These are phyloP conservation scores for Russula abietina DNA, from an alignment of 768 basidiomycete species.

Conservation along the genomic window DNA sequence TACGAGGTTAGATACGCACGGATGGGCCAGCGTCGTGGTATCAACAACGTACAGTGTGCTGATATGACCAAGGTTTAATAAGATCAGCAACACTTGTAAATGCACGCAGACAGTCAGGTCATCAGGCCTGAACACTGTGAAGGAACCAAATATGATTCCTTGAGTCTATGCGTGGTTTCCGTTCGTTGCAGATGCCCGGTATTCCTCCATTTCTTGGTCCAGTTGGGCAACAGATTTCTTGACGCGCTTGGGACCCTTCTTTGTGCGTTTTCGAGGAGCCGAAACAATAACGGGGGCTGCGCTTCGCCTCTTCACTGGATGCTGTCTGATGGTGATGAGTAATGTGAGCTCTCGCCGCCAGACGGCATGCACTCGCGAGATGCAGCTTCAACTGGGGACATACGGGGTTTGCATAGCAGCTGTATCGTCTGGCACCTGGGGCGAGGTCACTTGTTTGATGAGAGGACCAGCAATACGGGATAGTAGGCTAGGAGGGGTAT, in stretches of 20 bases:
- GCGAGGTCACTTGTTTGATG: neutral
- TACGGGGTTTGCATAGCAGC: neutral
- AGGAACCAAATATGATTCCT: neutral
- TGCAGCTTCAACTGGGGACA: conserved; percentile 1
- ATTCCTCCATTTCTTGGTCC: conserved; percentile 79
- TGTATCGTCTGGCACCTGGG: neutral
- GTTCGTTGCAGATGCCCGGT: conserved; percentile 39
- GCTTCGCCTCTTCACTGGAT: conserved; percentile 12
- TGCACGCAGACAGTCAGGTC: conserved; percentile 2
- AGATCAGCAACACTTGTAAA: conserved; percentile 9
- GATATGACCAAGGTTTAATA: neutral
- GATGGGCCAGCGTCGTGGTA: neutral
- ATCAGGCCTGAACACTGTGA: neutral
- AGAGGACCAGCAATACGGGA: conserved; percentile 32
- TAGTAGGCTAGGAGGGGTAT: conserved; percentile 35
- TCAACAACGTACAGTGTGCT: neutral
- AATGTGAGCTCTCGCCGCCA: neutral
- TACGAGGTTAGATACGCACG: conserved; percentile 1
- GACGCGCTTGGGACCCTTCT: conserved; percentile 70
- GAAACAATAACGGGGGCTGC: conserved; percentile 7
- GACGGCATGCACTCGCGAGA: neutral
- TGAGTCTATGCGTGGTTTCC: neutral
- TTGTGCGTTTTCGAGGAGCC: conserved; percentile 36
- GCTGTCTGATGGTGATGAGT: conserved; percentile 7
- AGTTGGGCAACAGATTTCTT: conserved; percentile 65